These are phyloP conservation scores for Metarhizium sp. DNA, from an alignment of 2,329 filamentous ascomycete genomes.

Conservation along the genomic window DNA sequence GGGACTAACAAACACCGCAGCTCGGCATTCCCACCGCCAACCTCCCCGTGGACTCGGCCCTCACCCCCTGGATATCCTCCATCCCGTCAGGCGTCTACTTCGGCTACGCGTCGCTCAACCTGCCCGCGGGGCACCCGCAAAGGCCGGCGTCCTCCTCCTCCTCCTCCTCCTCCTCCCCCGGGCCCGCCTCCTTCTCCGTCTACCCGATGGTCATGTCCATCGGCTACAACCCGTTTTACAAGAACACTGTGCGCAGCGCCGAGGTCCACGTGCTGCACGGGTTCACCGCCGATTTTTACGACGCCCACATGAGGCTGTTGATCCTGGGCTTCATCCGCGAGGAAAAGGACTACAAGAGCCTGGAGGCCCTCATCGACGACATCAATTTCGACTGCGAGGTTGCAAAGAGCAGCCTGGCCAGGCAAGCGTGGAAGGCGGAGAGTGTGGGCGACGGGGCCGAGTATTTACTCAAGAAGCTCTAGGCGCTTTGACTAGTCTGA, in stretches of 20 bases:
- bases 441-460: conserved; percentile 20
- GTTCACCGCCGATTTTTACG: conserved; percentile 80
- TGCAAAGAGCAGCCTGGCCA: conserved; percentile 59
- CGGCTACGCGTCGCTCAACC: conserved; percentile 71
- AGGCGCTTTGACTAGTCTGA: neutral
- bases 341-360: conserved; percentile 77
- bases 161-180: conserved; percentile 6
- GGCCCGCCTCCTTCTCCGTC: conserved; percentile 29
- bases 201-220: conserved; percentile 90
- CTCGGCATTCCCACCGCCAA: conserved; percentile 97
- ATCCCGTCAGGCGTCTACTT: conserved; percentile 83
- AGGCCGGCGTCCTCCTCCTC: conserved; percentile 5
- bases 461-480: conserved; percentile 26
- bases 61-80: conserved; percentile 50
- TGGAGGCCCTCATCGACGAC: conserved; percentile 78
- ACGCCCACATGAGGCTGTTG: conserved; percentile 64
- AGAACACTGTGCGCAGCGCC: conserved; percentile 76
- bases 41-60: conserved; percentile 60
- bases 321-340: conserved; percentile 83
- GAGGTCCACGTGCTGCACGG: conserved; percentile 82
- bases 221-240: conserved; percentile 96
- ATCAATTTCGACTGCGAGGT: conserved; percentile 86
- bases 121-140: conserved; percentile 40
- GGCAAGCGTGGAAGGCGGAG: conserved; percentile 49
- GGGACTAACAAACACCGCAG: conserved; percentile 28